Conservation (phyloP, 2,329 filamentous ascomycete species). For the Escovopsis sp. region DNA sequence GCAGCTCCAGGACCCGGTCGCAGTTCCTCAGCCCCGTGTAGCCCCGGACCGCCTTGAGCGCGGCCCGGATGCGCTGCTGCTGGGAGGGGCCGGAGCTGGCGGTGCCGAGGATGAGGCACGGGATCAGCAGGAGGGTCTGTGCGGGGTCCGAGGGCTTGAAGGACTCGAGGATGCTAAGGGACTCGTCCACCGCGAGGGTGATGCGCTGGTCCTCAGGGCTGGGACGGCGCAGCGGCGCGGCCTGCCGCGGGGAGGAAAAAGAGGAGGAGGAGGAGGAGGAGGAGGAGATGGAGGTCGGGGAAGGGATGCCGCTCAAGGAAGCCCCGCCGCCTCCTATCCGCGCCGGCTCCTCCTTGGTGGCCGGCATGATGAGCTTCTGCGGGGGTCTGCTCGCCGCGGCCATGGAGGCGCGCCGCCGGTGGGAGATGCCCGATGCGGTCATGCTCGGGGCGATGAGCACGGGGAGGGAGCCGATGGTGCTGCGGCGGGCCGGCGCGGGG, state of each 20-base stretch:
- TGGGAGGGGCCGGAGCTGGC: constrained; percentile 39
- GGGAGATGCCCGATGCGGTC: constrained; percentile 1
- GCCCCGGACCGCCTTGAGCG: constrained; percentile 35
- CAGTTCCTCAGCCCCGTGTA: constrained; percentile 48
- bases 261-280: too few species aligned
- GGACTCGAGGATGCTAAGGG: constrained; percentile 36
- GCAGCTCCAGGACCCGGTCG: constrained; percentile 35
- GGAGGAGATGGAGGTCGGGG: too few species aligned
- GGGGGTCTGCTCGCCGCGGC: constrained; percentile 15
- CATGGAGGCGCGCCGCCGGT: constrained; percentile 22
- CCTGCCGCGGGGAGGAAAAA: constrained; percentile 7
- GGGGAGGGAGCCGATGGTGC: constrained; percentile 16
- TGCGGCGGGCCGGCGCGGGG: constrained; percentile 14
- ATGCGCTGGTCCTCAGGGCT: constrained; percentile 36
- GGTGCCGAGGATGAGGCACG: constrained; percentile 46
- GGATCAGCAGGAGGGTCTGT: constrained; percentile 45
- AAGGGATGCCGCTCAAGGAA: too few species aligned
- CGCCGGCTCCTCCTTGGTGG: too few species aligned
- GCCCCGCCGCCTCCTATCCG: too few species aligned
- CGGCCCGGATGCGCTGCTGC: constrained; percentile 35
- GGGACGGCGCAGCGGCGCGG: constrained; percentile 27
- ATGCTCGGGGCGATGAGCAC: constrained; percentile 5
- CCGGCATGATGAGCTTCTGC: constrained; percentile 2
- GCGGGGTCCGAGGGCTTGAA: constrained; percentile 43
- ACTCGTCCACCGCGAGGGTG: constrained; percentile 40